Base-by-base conservation (phyloP, 139 green algal genomes). In the Pleodorina starrii region DNA sequence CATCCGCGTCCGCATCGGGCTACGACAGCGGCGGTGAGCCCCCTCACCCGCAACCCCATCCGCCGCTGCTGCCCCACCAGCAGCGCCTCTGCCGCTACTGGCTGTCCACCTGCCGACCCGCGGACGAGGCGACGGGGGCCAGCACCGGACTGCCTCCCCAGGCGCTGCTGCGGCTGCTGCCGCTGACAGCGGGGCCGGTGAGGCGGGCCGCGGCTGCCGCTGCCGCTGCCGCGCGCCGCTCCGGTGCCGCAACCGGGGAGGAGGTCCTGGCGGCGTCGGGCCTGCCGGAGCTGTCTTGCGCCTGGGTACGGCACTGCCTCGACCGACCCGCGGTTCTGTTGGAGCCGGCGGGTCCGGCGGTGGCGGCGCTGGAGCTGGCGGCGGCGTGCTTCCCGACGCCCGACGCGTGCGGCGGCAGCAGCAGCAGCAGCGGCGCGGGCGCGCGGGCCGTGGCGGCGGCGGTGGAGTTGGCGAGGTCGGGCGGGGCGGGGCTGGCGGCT, bases 1-100 rank as follows among this genome's bases (percentile, higher is more conserved):
- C 51, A 23, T 19, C 54, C 2, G 54, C 36, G 25, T 1, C 25
- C 14, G 76, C 21, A 0, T 17, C 36, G 16, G 38, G 78, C 29
- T 40, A 27, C 35, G 36, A 25, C 36, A 35, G 2, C 50, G 78
- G 9, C 1, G 23, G 27, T n/a, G 6, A 5, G 16, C 21, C 42
- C 14, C 17, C 81, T 1, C 69, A 68, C 25, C 36, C 82, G 68
- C 69, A 83, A 10, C n/a, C 48, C 36, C 69, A 73, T n/a, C 17
- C 81, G 6, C 69, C 84, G 36, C 36, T 89, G 68, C 69, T 89
- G 5, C n/a, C 48, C 36, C 69, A 73, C 12, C 84, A 83, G 69
- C 84, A 83, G 50, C 84, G 69, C 35, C 36, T 89, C 2, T 82
- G 48, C 35, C 84, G 69, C 84, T 0, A 44, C 69, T 89, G 84